phyloP scores from a whole-genome alignment of 2,329 filamentous ascomycete species.

The Metarhizium anisopliae region DNA sequence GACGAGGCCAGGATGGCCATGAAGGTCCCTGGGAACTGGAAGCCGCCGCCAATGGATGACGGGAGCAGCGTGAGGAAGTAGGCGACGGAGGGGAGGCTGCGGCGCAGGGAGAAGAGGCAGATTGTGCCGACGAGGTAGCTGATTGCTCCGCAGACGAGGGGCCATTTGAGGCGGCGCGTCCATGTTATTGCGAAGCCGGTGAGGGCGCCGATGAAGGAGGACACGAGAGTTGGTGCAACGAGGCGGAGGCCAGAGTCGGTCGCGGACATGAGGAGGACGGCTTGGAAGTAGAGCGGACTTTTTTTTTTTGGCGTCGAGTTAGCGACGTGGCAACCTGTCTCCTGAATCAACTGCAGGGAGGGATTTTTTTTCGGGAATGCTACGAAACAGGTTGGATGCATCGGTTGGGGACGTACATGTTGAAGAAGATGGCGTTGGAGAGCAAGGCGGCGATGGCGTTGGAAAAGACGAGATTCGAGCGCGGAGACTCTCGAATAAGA shows the following conservation, averaged over 20 bases:
- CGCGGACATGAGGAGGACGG: conserved; percentile 59
- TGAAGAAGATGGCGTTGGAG: conserved; percentile 49
- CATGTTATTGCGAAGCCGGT: conserved; percentile 56
- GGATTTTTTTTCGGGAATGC: too few relatives aligned
- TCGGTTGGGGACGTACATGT: conserved; percentile 32
- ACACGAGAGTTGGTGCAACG: conserved; percentile 50
- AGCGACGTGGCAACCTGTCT: background rate
- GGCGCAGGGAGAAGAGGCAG: conserved; percentile 38
- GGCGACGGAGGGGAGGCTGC: conserved; percentile 38
- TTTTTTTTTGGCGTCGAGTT: background rate
- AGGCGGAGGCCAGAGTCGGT: conserved; percentile 66
- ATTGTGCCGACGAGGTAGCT: conserved; percentile 41
- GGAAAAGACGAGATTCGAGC: conserved; percentile 48
- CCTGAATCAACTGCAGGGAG: too few relatives aligned
- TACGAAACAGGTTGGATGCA: too few relatives aligned
- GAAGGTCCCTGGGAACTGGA: conserved; percentile 56
- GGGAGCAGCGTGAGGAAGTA: conserved; percentile 52
- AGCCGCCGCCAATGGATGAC: conserved; percentile 48
- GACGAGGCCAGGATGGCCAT: conserved; percentile 54
- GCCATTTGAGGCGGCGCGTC: conserved; percentile 51
- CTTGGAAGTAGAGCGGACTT: conserved; percentile 68
- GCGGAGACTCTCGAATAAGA: conserved; percentile 39
- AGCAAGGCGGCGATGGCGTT: conserved; percentile 45
- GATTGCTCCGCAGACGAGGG: conserved; percentile 41
- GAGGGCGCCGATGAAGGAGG: conserved; percentile 43